These are phyloP conservation scores for Sporisorium reilianum DNA, from an alignment of 1,284 basidiomycete genomes.

Conservation along the genomic window DNA sequence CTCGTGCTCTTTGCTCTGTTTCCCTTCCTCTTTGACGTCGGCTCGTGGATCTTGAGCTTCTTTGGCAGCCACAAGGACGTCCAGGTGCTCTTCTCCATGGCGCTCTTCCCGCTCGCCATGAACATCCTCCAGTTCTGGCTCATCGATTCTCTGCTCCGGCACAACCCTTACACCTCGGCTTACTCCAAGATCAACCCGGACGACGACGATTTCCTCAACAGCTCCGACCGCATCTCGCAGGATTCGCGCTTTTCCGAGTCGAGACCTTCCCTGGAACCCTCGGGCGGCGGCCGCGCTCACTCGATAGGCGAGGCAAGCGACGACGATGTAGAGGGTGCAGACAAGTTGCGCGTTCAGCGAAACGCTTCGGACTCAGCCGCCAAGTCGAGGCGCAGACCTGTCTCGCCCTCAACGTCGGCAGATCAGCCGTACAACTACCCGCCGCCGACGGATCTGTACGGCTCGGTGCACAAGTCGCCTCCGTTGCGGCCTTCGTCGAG, in stretches of 20 bases:
- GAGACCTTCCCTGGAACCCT: constrained; percentile 5
- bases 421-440: constrained; percentile 42
- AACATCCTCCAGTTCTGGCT: constrained; percentile 71
- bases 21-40: constrained; percentile 78
- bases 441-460: constrained; percentile 27
- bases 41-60: constrained; percentile 86
- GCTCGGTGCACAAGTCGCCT: constrained; percentile 32
- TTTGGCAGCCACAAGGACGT: constrained; percentile 73
- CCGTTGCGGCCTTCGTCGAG: constrained; percentile 12
- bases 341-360: constrained; percentile 15
- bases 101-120: constrained; percentile 91
- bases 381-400: constrained; percentile 20
- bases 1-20: constrained; percentile 78
- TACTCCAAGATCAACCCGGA: constrained; percentile 51
- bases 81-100: constrained; percentile 77
- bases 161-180: constrained; percentile 58
- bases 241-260: constrained; percentile 32
- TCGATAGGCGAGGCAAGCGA: constrained; percentile 28
- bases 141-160: constrained; percentile 64
- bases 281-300: constrained; percentile 1
- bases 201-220: constrained; percentile 37
- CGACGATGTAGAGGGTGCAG: constrained; percentile 17
- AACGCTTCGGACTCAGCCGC: constrained; percentile 18
- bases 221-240: constrained; percentile 33
- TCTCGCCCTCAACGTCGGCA: constrained; percentile 7